Conservation (phyloP, 1,284 basidiomycete genomes). For the Leccinum idahoense region DNA sequence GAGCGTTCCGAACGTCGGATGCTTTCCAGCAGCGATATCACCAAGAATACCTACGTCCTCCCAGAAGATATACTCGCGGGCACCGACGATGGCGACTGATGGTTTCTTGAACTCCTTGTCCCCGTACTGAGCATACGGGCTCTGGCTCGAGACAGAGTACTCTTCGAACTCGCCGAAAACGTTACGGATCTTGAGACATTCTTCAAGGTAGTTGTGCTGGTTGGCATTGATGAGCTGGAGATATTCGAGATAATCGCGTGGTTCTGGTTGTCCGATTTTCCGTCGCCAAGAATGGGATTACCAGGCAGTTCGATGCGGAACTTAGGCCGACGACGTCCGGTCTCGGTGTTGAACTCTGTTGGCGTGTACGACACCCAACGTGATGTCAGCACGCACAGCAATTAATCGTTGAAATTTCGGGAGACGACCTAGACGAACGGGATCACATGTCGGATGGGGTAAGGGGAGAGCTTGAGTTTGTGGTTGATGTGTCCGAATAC, state of each 20-base stretch:
- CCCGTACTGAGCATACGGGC: conserved; percentile 88
- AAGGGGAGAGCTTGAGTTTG: too few relatives aligned
- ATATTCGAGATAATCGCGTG: conserved; percentile 98
- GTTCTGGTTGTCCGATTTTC: conserved; percentile 99
- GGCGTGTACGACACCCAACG: too few relatives aligned
- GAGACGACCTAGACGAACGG: too few relatives aligned
- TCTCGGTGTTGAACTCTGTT: conserved; percentile 84
- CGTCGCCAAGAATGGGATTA: conserved; percentile 98
- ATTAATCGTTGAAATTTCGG: too few relatives aligned
- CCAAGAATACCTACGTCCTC: conserved; percentile 99
- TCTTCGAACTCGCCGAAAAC: conserved; percentile 98
- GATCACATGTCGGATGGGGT: too few relatives aligned
- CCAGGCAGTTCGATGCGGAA: conserved; percentile 98
- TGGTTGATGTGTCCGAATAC: too few relatives aligned
- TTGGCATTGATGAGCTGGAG: conserved; percentile 99
- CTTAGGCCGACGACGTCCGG: conserved; percentile 88
- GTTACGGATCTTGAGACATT: conserved; percentile 98
- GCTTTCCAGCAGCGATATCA: conserved; percentile 51
- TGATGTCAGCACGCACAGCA: too few relatives aligned
- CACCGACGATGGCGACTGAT: conserved; percentile 96
- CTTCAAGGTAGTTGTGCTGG: conserved; percentile 99
- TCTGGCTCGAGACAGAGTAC: conserved; percentile 80
- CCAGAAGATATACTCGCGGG: conserved; percentile 99
- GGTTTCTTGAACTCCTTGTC: conserved; percentile 82
- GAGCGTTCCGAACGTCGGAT: too few relatives aligned